Evolutionary conservation across 2,329 filamentous ascomycete genomes (phyloP).

Genomic region (Xylariaceae sp.): DNA sequence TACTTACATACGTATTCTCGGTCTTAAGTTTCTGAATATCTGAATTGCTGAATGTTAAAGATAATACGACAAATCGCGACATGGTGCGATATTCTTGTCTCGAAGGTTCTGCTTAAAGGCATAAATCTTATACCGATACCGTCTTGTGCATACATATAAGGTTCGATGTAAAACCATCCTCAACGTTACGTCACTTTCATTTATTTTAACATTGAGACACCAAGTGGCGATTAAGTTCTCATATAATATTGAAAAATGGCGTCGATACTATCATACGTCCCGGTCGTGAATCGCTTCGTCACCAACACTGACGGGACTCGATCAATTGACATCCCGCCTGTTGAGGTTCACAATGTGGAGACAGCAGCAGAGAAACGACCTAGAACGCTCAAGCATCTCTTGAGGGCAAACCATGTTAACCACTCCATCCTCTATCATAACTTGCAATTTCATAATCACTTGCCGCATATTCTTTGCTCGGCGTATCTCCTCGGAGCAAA

Average conservation of each 20-base stretch:
- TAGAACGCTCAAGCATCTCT: slow-evolving; percentile 83
- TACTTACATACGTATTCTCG: too few species aligned
- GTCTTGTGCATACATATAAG: slow-evolving; percentile 3
- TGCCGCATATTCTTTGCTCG: slow-evolving; percentile 79
- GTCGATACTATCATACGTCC: slow-evolving; percentile 47
- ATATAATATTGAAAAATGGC: slow-evolving; percentile 31
- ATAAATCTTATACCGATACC: neutral
- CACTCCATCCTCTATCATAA: slow-evolving; percentile 81
- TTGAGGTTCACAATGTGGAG: slow-evolving; percentile 79
- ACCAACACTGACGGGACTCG: slow-evolving; percentile 31
- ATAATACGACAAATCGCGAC: neutral
- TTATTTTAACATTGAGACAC: slow-evolving; percentile 1
- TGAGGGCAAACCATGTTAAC: slow-evolving; percentile 91
- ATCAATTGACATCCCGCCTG: slow-evolving; percentile 63
- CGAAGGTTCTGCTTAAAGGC: neutral
- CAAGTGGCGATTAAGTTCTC: slow-evolving; percentile 7
- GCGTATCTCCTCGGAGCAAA: slow-evolving; percentile 83
- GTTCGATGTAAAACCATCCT: neutral
- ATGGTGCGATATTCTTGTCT: neutral
- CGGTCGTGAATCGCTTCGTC: slow-evolving; percentile 44
- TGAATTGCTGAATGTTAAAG: too few species aligned
- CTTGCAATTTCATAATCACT: slow-evolving; percentile 78
- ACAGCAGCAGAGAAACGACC: slow-evolving; percentile 76
- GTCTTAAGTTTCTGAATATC: too few species aligned
- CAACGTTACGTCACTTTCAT: slow-evolving; percentile 19